These are phyloP conservation scores for Neofusicoccum ribis DNA, from an alignment of 2,329 filamentous ascomycete genomes.

Conservation along the genomic window DNA sequence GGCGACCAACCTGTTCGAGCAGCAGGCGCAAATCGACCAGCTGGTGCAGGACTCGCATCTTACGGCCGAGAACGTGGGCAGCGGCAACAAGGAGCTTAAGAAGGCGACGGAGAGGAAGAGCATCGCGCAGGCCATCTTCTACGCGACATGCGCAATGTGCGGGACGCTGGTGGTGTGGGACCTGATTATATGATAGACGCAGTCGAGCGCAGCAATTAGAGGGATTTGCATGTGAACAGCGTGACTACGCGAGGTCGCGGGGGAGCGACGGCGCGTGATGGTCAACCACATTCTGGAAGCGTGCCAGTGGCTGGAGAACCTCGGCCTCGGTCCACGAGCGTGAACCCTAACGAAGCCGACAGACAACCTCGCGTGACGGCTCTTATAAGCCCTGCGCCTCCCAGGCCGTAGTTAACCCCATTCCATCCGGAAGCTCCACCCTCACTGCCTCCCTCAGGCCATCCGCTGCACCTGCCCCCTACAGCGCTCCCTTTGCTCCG, in stretches of 20 bases:
- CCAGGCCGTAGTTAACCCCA: neutral
- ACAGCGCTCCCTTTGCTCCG: constrained; percentile 8
- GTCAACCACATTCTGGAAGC: neutral
- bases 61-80: constrained; percentile 82
- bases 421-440: constrained; percentile 4
- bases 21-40: constrained; percentile 86
- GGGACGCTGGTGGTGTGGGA: constrained; percentile 51
- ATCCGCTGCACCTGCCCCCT: neutral
- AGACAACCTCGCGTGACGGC: constrained; percentile 6
- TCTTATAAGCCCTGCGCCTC: constrained; percentile 5
- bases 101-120: constrained; percentile 64
- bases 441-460: constrained; percentile 1
- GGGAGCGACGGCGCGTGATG: constrained; percentile 1
- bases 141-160: constrained; percentile 48
- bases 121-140: constrained; percentile 52
- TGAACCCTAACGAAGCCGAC: constrained; percentile 3
- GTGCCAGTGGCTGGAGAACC: neutral
- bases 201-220: neutral
- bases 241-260: constrained; percentile 5
- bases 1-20: constrained; percentile 78
- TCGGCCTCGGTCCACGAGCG: constrained; percentile 8
- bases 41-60: constrained; percentile 79
- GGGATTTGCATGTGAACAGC: constrained; percentile 18
- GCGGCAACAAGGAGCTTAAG: constrained; percentile 89
- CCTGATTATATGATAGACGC: constrained; percentile 42